Percentiles rank a stretch among this genome's conserved stretches.
These are phyloP conservation scores for Murraya koenigii DNA, from an alignment of 345 rosid genomes.

Conservation along the genomic window DNA sequence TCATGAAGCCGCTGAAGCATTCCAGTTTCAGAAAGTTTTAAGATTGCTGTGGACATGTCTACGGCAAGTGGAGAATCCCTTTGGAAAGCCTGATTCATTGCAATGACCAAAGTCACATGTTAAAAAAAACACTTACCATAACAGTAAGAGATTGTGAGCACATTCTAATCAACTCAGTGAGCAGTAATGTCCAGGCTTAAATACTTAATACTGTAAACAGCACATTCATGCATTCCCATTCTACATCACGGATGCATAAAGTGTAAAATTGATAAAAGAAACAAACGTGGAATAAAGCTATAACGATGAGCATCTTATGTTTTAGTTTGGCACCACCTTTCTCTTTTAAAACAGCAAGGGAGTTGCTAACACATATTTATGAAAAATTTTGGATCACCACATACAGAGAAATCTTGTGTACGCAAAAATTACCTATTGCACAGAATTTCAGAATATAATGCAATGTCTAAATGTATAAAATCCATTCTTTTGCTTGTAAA, in stretches of 20 bases:
- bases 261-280: background rate
- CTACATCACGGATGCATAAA: background rate
- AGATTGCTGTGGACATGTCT: slow-evolving; percentile 82
- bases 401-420: background rate
- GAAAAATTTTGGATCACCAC: background rate
- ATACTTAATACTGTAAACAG: background rate
- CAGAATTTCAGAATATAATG: background rate
- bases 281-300: slow-evolving; percentile 1
- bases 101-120: background rate
- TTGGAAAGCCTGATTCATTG: slow-evolving; percentile 61
- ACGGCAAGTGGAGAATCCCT: slow-evolving; percentile 69
- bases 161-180: background rate
- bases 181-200: background rate
- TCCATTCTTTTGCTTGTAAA: slow-evolving; percentile 11
- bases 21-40: slow-evolving; percentile 73
- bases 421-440: background rate
- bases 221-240: background rate
- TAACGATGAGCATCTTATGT: background rate
- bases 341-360: background rate
- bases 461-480: background rate
- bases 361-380: background rate
- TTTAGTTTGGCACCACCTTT: background rate
- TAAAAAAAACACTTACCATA: background rate
- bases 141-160: background rate
- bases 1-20: slow-evolving; percentile 54